These are phyloP conservation scores for Brassica nigra DNA, from an alignment of 345 rosid genomes.

Conservation along the genomic window DNA sequence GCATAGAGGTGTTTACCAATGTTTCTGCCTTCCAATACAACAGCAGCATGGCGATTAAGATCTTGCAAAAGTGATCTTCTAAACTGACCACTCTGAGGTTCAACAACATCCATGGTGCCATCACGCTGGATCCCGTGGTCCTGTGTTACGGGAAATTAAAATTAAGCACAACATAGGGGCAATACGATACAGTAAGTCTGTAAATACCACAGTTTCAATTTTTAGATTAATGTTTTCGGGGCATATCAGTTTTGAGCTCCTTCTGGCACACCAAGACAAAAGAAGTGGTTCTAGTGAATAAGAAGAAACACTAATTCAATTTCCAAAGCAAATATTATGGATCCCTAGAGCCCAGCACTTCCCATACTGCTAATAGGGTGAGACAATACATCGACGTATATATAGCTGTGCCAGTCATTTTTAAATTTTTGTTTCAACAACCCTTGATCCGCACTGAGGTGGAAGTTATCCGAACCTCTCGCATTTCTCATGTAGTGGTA, in stretches of 20 bases:
- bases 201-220: background rate
- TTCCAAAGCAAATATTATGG: background rate
- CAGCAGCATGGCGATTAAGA: conserved; percentile 79
- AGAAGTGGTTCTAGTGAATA: background rate
- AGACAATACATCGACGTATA: background rate
- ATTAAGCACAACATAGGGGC: background rate
- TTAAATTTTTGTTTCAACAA: background rate
- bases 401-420: background rate
- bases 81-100: conserved; percentile 53
- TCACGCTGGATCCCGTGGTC: conserved; percentile 54
- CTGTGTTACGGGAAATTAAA: conserved; percentile 30
- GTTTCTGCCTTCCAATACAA: conserved; percentile 80
- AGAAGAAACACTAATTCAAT: background rate
- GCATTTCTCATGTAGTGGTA: conserved; percentile 1
- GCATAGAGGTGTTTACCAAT: conserved; percentile 45
- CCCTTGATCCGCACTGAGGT: background rate
- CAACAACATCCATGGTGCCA: conserved; percentile 48
- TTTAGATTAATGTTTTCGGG: background rate
- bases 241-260: background rate
- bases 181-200: background rate
- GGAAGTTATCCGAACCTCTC: conserved; percentile 1
- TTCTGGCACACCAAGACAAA: background rate
- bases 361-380: background rate
- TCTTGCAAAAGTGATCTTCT: conserved; percentile 71
- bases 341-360: background rate